phyloP scores from a whole-genome alignment of 2,329 filamentous ascomycete species.

The Xylaria polymorpha region DNA sequence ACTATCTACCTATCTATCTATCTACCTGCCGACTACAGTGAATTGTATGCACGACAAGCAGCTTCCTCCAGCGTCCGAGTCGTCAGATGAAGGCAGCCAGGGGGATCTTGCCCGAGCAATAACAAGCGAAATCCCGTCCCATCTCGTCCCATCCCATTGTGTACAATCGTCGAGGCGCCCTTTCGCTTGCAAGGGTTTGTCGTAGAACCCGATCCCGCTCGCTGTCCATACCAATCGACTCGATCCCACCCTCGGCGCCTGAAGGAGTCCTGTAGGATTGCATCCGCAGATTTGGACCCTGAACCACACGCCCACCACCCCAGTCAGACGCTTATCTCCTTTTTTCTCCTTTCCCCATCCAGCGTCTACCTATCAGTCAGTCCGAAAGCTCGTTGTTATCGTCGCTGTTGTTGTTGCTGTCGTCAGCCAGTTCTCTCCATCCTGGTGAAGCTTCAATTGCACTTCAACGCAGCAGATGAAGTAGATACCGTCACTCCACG shows the following conservation, averaged over 20 bases:
- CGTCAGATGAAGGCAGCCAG: slow-evolving; percentile 2
- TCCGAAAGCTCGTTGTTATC: slow-evolving; percentile 14
- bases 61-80: neutral
- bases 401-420: slow-evolving; percentile 21
- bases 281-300: slow-evolving; percentile 39
- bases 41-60: neutral
- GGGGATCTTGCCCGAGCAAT: neutral
- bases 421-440: slow-evolving; percentile 29
- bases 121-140: neutral
- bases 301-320: slow-evolving; percentile 36
- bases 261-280: slow-evolving; percentile 32
- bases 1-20: neutral
- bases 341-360: slow-evolving; percentile 34
- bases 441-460: slow-evolving; percentile 33
- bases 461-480: slow-evolving; percentile 35
- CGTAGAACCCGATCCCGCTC: slow-evolving; percentile 30
- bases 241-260: slow-evolving; percentile 23
- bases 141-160: neutral
- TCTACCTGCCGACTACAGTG: neutral
- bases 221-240: slow-evolving; percentile 26
- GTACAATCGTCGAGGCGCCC: neutral
- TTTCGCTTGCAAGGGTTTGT: slow-evolving; percentile 7
- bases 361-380: slow-evolving; percentile 27
- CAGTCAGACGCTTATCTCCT: slow-evolving; percentile 38
- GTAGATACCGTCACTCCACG: slow-evolving; percentile 30